Base-by-base conservation (phyloP, 2,329 filamentous ascomycete species). In the Thelonectria discophora region DNA sequence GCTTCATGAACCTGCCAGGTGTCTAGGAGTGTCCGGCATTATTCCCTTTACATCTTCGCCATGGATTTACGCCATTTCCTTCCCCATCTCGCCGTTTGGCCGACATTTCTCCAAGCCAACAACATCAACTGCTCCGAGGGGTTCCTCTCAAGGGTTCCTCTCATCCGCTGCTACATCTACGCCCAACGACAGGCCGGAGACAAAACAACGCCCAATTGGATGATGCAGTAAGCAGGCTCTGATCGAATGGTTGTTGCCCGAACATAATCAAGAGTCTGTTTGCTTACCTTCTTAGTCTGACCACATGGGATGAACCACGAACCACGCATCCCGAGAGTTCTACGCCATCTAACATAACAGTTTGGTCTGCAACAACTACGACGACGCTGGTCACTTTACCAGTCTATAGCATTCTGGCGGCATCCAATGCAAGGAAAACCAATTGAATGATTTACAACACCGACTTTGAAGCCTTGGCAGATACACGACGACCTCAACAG, bases 1-100 rank as follows among this genome's bases (percentile, higher is more conserved):
- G 75, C 40, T 78, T 73, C 30, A 64, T 79, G 13, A 66, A 77
- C 18, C 69, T 79, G 2, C 76, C 77, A 3, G 77, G 77, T 10
- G 71, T 78, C 42, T 78, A 68, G 66, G n/a, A 49, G 51, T 15
- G 3, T 24, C 42, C 18, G 20, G 2, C 2, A 49, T 21, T 30
- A 11, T 20, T 12, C 24, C 20, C 42, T 47, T 34, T 24, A 51
- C 46, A 47, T 47, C 37, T 27, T 18, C 20, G 9, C 27, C 39
- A 8, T 20, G 18, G 34, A 37, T 37, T 37, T 37, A 13, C 34
- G 15, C 34, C 34, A 37, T 37, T 37, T 37, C 27, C 43, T 42
- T 45, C 12, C 45, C 15, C 43, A 27, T n/a, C 43, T 21, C 32
- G 6, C 30, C n/a, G 7, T 11, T 3, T 15, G 34, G 34, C 5